Percentiles rank a stretch among this genome's conserved stretches.
These are phyloP conservation scores for Cordyceps cateniannulata DNA, from an alignment of 2,329 filamentous ascomycete genomes.

Conservation along the genomic window DNA sequence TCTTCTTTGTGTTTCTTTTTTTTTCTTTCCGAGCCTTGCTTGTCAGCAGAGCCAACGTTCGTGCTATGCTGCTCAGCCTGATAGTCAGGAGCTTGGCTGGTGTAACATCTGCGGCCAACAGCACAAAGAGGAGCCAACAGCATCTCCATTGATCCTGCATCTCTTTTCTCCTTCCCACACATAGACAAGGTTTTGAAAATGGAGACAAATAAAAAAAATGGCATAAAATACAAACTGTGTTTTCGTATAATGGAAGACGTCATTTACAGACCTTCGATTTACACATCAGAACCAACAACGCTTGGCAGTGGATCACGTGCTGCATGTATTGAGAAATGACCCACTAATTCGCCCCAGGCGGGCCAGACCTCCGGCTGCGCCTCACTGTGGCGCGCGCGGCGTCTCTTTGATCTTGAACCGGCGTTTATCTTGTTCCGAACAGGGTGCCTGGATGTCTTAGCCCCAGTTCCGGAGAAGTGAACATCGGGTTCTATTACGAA, in stretches of 20 bases:
- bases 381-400: background rate
- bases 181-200: too few species aligned
- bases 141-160: background rate
- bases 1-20: background rate
- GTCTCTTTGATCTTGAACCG: background rate
- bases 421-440: background rate
- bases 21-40: background rate
- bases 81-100: background rate
- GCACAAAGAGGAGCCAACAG: background rate
- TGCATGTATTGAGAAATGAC: background rate
- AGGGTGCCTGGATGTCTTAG: background rate
- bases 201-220: background rate
- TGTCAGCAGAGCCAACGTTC: background rate
- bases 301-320: conserved; percentile 13
- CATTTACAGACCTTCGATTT: background rate
- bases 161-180: too few species aligned
- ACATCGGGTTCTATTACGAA: background rate
- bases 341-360: background rate
- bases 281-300: background rate
- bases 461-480: background rate
- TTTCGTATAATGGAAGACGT: conserved; percentile 2
- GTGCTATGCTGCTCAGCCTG: background rate
- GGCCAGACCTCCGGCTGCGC: background rate
- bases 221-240: background rate
- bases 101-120: background rate